A percentile compares a stretch with the other conserved stretches of the same genome.
These are phyloP conservation scores for Saccharomycopsis guyanensis DNA, from an alignment of 805 yeast species.

Conservation along the genomic window DNA sequence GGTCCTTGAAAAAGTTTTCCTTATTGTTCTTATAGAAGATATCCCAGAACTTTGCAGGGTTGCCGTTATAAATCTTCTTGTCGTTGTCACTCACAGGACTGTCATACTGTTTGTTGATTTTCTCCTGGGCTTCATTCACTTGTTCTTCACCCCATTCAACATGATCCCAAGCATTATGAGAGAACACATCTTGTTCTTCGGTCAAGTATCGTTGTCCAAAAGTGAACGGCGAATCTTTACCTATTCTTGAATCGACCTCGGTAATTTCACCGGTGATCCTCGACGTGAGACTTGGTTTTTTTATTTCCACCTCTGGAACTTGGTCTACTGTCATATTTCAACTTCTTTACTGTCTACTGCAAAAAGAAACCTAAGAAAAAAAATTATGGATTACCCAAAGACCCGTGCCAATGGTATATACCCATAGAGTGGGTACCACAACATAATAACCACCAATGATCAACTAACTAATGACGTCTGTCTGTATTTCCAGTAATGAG, in stretches of 20 bases:
- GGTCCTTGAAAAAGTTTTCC: slow-evolving; percentile 92
- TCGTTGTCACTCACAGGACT: slow-evolving; percentile 86
- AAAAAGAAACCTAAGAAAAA: no score
- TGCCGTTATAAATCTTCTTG: slow-evolving; percentile 64
- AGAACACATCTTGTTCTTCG: slow-evolving; percentile 76
- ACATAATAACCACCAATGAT: no score
- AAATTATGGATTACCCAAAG: no score
- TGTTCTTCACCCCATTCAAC: slow-evolving; percentile 97
- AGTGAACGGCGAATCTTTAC: slow-evolving; percentile 83
- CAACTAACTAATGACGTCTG: no score
- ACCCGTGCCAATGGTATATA: no score
- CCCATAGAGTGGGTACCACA: no score
- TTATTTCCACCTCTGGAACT: neutral
- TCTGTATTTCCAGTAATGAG: slow-evolving; percentile 49
- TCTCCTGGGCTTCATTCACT: slow-evolving; percentile 59
- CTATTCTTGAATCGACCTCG: slow-evolving; percentile 44
- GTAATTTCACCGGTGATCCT: slow-evolving; percentile 17
- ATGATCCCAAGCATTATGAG: slow-evolving; percentile 91
- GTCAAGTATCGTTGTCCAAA: slow-evolving; percentile 81
- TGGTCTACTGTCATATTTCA: no score
- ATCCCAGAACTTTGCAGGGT: slow-evolving; percentile 95
- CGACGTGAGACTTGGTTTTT: slow-evolving; percentile 17
- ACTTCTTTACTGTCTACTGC: neutral
- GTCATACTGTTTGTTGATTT: slow-evolving; percentile 67
- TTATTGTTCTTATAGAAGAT: slow-evolving; percentile 82